Percentiles rank a stretch among this genome's conserved stretches.
phyloP scores from a whole-genome alignment of 306 rosid genomes.

The Medicago lupulina region DNA sequence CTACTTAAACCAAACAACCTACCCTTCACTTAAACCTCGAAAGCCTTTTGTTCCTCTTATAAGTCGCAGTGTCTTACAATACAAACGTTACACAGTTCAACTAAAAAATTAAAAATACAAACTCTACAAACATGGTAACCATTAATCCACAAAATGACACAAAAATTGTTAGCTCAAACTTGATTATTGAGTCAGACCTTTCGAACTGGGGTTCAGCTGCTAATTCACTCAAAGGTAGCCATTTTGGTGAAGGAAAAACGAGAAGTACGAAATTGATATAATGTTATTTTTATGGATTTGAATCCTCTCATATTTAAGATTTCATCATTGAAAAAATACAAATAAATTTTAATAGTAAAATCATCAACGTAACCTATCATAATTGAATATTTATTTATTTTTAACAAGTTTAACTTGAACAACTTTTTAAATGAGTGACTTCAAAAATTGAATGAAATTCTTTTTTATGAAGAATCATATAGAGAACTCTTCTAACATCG shows the following conservation, averaged over 20 bases:
- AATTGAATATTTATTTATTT: no score
- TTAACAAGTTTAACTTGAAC: no score
- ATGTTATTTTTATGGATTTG: no score
- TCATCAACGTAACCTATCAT: no score
- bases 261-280: no score
- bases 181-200: slow-evolving; percentile 33
- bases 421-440: background rate
- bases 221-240: slow-evolving; percentile 49
- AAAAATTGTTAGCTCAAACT: slow-evolving; percentile 21
- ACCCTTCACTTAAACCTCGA: slow-evolving; percentile 6
- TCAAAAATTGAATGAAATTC: background rate
- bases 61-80: background rate
- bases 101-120: background rate
- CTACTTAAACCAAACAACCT: slow-evolving; percentile 22
- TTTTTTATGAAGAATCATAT: no score
- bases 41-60: background rate
- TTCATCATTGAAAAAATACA: no score
- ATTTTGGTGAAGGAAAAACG: slow-evolving; percentile 46
- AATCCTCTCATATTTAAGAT: no score
- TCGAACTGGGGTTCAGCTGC: slow-evolving; percentile 49
- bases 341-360: no score
- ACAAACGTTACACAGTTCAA: no score
- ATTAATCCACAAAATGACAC: background rate
- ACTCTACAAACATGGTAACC: slow-evolving; percentile 37
- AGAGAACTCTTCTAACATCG: no score